phyloP scores from a whole-genome alignment of 2,329 filamentous ascomycete species.

The Pestalotiopsis sp. region DNA sequence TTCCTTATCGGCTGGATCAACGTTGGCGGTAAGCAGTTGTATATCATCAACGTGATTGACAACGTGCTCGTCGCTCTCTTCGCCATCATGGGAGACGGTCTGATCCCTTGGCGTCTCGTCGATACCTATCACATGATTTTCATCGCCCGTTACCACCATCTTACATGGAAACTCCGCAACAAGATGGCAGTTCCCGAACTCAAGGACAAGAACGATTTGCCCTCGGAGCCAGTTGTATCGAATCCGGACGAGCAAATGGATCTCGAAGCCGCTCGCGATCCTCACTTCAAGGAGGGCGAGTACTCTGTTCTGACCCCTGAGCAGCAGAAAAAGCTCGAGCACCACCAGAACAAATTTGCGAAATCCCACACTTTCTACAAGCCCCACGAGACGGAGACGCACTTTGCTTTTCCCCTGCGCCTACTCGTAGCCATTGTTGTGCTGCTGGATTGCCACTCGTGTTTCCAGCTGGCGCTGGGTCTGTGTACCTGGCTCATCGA shows the following conservation, averaged over 20 bases:
- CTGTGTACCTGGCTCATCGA: slow-evolving; percentile 78
- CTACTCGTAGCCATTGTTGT: slow-evolving; percentile 78
- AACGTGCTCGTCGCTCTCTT: slow-evolving; percentile 73
- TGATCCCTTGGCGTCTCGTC: slow-evolving; percentile 74
- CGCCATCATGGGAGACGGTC: slow-evolving; percentile 69
- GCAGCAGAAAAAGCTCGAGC: slow-evolving; percentile 71
- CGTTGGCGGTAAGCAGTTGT: slow-evolving; percentile 72
- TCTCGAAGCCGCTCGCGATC: slow-evolving; percentile 41
- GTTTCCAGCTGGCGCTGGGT: slow-evolving; percentile 79
- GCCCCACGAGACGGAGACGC: slow-evolving; percentile 82
- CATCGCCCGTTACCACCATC: slow-evolving; percentile 70
- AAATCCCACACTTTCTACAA: slow-evolving; percentile 90
- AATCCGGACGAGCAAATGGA: slow-evolving; percentile 46
- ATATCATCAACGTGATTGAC: slow-evolving; percentile 71
- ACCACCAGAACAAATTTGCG: slow-evolving; percentile 80
- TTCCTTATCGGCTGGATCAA: slow-evolving; percentile 91
- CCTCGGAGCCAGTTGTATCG: slow-evolving; percentile 39
- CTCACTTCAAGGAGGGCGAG: slow-evolving; percentile 47
- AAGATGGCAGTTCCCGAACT: slow-evolving; percentile 64
- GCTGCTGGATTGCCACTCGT: slow-evolving; percentile 76
- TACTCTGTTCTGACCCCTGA: slow-evolving; percentile 63
- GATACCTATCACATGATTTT: slow-evolving; percentile 90
- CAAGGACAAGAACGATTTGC: slow-evolving; percentile 71
- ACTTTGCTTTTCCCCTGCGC: slow-evolving; percentile 75
- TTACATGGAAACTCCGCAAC: slow-evolving; percentile 67